Evolutionary conservation across 805 yeast species (phyloP).

Genomic region (Saccharomycopsis selenospora): DNA sequence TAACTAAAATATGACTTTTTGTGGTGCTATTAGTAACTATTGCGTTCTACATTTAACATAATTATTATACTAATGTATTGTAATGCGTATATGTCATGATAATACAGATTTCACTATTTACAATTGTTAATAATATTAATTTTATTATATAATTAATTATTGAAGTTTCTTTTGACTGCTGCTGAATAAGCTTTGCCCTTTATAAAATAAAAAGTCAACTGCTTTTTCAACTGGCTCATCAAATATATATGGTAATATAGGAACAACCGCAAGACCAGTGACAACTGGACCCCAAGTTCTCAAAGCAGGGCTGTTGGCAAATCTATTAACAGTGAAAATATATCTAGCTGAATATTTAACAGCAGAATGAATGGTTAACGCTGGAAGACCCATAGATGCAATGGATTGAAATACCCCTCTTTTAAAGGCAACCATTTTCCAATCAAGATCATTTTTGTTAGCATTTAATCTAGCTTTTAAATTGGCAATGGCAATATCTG

Average conservation of each 20-base stretch:
- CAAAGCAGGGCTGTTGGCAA: slow-evolving; percentile 35
- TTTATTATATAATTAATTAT: no score
- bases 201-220: slow-evolving; percentile 53
- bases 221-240: slow-evolving; percentile 78
- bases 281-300: slow-evolving; percentile 71
- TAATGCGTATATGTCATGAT: no score
- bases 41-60: no score
- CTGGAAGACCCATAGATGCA: slow-evolving; percentile 84
- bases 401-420: slow-evolving; percentile 75
- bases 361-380: slow-evolving; percentile 72
- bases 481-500: slow-evolving; percentile 33
- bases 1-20: no score
- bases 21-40: no score
- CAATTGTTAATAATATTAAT: no score
- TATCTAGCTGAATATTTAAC: slow-evolving; percentile 62
- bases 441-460: slow-evolving; percentile 46
- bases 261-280: slow-evolving; percentile 71
- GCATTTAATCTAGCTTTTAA: not conserved
- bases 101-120: no score
- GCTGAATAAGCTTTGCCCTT: slow-evolving; percentile 33
- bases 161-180: slow-evolving; percentile 1
- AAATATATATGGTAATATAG: slow-evolving; percentile 66
- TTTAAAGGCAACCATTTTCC: slow-evolving; percentile 57
- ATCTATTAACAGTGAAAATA: slow-evolving; percentile 42
- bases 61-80: no score